phyloP scores from a whole-genome alignment of 352 stramenopile genomes.

The Bremia lactucae region DNA sequence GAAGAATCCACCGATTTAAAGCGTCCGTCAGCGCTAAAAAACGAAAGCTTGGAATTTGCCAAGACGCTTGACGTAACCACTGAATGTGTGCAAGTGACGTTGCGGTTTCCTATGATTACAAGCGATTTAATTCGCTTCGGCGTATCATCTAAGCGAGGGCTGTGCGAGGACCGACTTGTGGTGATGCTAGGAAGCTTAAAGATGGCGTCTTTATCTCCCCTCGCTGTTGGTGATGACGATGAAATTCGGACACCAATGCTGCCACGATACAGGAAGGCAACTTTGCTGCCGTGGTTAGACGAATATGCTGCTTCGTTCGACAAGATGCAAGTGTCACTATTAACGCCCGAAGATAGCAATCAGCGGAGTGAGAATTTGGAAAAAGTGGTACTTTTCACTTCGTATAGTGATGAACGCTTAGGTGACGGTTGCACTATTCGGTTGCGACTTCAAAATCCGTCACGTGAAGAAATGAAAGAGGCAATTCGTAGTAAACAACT shows the following conservation, averaged over 20 bases:
- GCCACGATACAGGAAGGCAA: conserved; percentile 10
- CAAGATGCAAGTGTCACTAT: conserved; percentile 29
- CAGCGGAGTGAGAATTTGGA: conserved; percentile 35
- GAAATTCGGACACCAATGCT: conserved; percentile 9
- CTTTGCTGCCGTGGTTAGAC: conserved; percentile 44
- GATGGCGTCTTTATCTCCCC: conserved; percentile 20
- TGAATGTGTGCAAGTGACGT: conserved; percentile 55
- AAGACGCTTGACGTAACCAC: conserved; percentile 64
- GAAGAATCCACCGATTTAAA: conserved; percentile 23
- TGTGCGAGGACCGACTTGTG: conserved; percentile 76
- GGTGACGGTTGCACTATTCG: conserved; percentile 33
- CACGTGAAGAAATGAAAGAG: conserved; percentile 33
- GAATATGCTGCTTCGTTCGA: conserved; percentile 60
- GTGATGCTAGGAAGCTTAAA: conserved; percentile 59
- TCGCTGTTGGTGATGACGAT: conserved; percentile 2
- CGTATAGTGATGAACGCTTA: conserved; percentile 22
- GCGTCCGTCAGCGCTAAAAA: background rate
- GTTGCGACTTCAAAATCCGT: conserved; percentile 38
- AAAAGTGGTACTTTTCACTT: conserved; percentile 36
- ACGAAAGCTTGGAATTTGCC: conserved; percentile 16
- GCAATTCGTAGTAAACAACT: conserved; percentile 50
- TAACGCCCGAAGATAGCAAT: conserved; percentile 42
- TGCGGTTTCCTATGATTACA: conserved; percentile 78
- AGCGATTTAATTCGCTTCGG: conserved; percentile 80
- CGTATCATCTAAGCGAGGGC: conserved; percentile 54